Evolutionary conservation across 1,284 basidiomycete species (phyloP), one percentile per base, ranked within the genome.

Genomic region (Ustilago nuda): DNA sequence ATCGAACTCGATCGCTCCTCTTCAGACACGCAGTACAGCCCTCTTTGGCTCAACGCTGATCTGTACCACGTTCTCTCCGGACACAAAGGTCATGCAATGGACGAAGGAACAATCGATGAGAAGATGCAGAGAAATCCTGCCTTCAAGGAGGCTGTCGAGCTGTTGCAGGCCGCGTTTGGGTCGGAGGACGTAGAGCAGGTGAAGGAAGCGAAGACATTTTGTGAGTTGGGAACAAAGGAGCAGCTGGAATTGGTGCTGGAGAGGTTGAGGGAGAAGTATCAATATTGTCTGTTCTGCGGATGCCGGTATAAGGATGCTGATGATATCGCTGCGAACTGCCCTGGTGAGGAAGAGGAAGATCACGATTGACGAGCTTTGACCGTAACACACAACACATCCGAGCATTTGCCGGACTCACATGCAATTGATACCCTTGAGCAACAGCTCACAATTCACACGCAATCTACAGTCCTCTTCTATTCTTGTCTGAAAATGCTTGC

Each of bases 211-310:
- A 35, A 66, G 15, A 43, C 50, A 2, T 76, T 72, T 13, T 43
- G 66, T 39, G 32, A 43, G 27, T 36, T 65, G 13, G 60, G 67
- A 9, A 56, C 55, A 0, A 46, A 48, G n/a, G 17, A 39, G 2
- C 75, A 79, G 12, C 71, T 81, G 9, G 68, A 64, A 2, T 51
- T 79, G 32, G 75, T 75, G 0, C 23, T 65, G 19, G 43, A 50
- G 32, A 45, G 59, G 8, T 55, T 81, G 59, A 48, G 80, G 23
- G 39, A 37, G 3, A 32, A 32, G 2, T 64, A 81, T 46, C 0
- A 3, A 1, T 81, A 76, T 30, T 81, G 80, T 32, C 23, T 80
- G 23, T 78, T 76, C 55, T 81, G 80, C 62, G 76, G 72, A 4
- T 77, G 76, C 46, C 63, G 61, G 39, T 81, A 79, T 51, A 35